phyloP scores from a whole-genome alignment of 1,284 basidiomycete species.

The Microbotryum lychnidis-dioicae region DNA sequence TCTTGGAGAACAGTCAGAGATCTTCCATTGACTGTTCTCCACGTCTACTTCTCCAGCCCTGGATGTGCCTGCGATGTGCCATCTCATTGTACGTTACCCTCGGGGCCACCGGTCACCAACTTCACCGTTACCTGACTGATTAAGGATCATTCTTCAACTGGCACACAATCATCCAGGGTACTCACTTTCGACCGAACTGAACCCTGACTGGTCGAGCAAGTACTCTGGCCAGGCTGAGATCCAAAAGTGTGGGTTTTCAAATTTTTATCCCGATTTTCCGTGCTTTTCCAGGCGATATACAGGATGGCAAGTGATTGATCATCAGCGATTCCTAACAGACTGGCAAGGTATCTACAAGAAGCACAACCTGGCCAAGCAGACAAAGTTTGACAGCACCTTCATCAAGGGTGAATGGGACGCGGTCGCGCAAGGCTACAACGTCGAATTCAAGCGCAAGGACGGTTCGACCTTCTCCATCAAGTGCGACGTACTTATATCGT shows the following conservation, averaged over 20 bases:
- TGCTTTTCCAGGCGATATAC: too few relatives aligned
- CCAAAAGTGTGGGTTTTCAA: slow-evolving; percentile 19
- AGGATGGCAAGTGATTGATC: neutral
- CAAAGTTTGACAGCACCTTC: slow-evolving; percentile 16
- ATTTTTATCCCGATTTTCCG: neutral
- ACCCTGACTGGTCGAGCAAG: slow-evolving; percentile 48
- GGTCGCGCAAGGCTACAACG: slow-evolving; percentile 6
- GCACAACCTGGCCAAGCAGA: slow-evolving; percentile 9
- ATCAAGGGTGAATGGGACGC: slow-evolving; percentile 18
- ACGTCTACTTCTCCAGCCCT: neutral
- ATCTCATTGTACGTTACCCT: slow-evolving; percentile 12
- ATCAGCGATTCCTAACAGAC: neutral
- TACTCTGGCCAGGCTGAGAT: slow-evolving; percentile 49
- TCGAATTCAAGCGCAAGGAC: slow-evolving; percentile 3
- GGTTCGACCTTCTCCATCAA: slow-evolving; percentile 10
- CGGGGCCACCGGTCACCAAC: neutral
- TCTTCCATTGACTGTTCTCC: too few relatives aligned
- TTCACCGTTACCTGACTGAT: too few relatives aligned
- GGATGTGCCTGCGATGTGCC: slow-evolving; percentile 11
- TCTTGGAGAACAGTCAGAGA: too few relatives aligned
- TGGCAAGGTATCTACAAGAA: slow-evolving; percentile 15
- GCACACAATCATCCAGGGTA: slow-evolving; percentile 42
- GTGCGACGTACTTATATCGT: slow-evolving; percentile 19
- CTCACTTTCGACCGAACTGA: slow-evolving; percentile 51
- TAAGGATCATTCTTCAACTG: too few relatives aligned